Base-by-base conservation (phyloP, 345 rosid genomes). In the Trapa bicornis region DNA sequence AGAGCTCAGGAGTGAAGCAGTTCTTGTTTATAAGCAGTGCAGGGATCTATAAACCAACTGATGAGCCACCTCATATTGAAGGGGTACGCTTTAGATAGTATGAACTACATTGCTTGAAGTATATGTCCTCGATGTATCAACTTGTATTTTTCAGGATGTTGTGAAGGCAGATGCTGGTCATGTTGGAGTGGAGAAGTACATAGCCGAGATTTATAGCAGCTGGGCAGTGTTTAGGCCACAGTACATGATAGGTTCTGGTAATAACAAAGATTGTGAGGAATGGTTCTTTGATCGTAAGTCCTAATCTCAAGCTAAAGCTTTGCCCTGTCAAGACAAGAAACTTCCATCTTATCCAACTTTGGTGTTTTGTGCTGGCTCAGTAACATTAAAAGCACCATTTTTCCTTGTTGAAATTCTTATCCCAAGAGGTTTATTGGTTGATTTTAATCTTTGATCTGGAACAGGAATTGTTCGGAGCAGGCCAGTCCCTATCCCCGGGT, bases 191-290 rank as follows among this genome's bases (percentile, higher is more conserved):
- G 99, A 94, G 87, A 84, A 87, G 72, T 89, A 91, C 75, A 80
- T 89, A 52, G 82, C 92, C 0, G 91, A 94, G 73, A 72, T 47
- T 48, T 83, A 79, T 42, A 63, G 78, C 10, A 87, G 78, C 58
- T 91, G 99, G 99, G 76, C 89, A 9, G 10, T 66, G 3, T 94
- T 91, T 80, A 85, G 99, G 22, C 99, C 97, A 5, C 99, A 89
- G 66, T 91, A 94, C 80, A 88, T 94, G 91, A 89, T 86, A 52
- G 97, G 99, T 66, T 94, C 99, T 1, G 97, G 99, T 48, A 91
- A 91, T 87, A 94, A 89, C 84, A 94, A 94, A 79, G 99, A 94
- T 67, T 91, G 96, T 39, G 99, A 94, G 72, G 99, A 94, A 79
- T 94, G 99, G 99, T 94, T 94, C 83, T 94, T 94, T 36, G 97